Evolutionary conservation across 306 rosid genomes (phyloP).

Genomic region (Hylodesmum podocarpum): DNA sequence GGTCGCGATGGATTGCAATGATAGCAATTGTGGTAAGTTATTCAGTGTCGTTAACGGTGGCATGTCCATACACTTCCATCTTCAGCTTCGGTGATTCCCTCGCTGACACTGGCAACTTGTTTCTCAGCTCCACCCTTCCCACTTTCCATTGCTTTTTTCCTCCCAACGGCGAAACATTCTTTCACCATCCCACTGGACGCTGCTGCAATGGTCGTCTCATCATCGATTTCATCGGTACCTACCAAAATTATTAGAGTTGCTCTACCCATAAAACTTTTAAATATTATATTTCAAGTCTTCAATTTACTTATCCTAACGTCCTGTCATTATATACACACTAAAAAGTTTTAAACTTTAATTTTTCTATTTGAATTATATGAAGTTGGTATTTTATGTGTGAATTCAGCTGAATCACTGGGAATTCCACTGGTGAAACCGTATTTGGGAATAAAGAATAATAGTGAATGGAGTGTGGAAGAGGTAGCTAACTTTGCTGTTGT

Average conservation of each 20-base stretch:
- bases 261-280: too few species aligned
- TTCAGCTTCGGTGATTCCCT: slow-evolving; percentile 75
- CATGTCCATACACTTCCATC: slow-evolving; percentile 38
- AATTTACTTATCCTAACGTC: too few species aligned
- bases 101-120: slow-evolving; percentile 57
- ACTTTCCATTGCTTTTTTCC: not conserved
- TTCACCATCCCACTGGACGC: slow-evolving; percentile 57
- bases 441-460: slow-evolving; percentile 24
- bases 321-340: too few species aligned
- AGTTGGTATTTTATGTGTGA: not conserved
- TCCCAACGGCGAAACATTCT: slow-evolving; percentile 69
- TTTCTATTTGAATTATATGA: too few species aligned
- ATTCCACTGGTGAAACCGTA: slow-evolving; percentile 49
- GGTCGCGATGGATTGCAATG: not conserved
- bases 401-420: slow-evolving; percentile 53
- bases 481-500: slow-evolving; percentile 58
- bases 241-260: too few species aligned
- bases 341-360: too few species aligned
- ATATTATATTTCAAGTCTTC: too few species aligned
- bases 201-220: slow-evolving; percentile 86
- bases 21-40: not conserved
- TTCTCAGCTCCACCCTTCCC: not conserved
- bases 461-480: not conserved
- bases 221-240: slow-evolving; percentile 74
- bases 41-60: not conserved